A percentile compares a stretch with the other conserved stretches of the same genome.
Evolutionary conservation across 768 basidiomycete genomes (phyloP).

Genomic region (Tylopilus sp.): DNA sequence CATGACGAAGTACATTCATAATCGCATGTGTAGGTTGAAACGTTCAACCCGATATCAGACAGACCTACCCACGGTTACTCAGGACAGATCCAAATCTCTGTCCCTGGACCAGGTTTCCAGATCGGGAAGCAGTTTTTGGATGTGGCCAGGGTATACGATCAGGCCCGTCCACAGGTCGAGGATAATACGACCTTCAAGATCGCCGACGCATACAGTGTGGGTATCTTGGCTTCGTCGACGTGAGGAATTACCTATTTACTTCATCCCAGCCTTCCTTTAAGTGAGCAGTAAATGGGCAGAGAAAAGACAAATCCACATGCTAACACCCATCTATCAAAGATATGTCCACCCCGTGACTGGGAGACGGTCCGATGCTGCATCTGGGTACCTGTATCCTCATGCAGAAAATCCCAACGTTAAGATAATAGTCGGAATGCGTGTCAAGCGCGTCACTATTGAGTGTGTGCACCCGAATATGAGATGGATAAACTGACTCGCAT

Average conservation of each 20-base stretch:
- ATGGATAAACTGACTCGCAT: background rate
- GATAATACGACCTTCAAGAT: conserved; percentile 46
- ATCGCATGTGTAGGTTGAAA: conserved; percentile 45
- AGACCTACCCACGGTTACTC: conserved; percentile 35
- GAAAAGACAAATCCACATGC: no score
- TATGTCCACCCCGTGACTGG: conserved; percentile 48
- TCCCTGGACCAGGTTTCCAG: background rate
- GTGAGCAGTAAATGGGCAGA: conserved; percentile 5
- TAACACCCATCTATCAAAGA: conserved; percentile 29
- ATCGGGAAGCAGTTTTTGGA: conserved; percentile 43
- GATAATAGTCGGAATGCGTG: conserved; percentile 26
- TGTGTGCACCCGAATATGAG: background rate
- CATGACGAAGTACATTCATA: conserved; percentile 18
- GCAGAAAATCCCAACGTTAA: conserved; percentile 29
- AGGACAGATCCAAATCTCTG: conserved; percentile 29
- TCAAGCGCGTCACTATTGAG: conserved; percentile 10
- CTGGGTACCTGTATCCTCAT: conserved; percentile 37
- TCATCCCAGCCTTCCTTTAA: conserved; percentile 13
- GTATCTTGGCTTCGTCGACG: conserved; percentile 1
- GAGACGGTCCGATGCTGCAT: conserved; percentile 31
- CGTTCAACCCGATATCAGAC: conserved; percentile 32
- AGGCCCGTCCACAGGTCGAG: conserved; percentile 38
- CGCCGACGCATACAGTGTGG: conserved; percentile 23
- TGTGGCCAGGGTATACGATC: conserved; percentile 46
- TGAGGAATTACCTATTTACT: background rate